These are phyloP conservation scores for Cadophora sp. DNA, from an alignment of 2,329 filamentous ascomycete genomes.

Conservation along the genomic window DNA sequence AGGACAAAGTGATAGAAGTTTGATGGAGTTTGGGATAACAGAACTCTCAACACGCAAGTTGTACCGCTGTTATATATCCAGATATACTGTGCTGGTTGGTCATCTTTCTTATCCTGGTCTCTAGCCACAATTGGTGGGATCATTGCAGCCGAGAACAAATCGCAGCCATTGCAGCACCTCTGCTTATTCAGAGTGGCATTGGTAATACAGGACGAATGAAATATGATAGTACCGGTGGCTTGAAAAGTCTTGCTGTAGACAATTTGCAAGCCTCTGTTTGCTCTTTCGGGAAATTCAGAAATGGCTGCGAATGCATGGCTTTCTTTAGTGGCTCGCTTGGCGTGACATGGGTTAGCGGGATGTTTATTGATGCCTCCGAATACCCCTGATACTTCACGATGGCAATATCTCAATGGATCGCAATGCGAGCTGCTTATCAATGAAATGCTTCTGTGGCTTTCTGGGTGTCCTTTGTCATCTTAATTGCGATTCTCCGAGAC, in stretches of 20 bases:
- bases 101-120: not conserved
- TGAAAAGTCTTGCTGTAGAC: not conserved
- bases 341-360: not conserved
- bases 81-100: not conserved
- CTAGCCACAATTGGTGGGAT: not conserved
- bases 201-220: not conserved
- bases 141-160: not conserved
- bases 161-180: not conserved
- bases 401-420: not conserved
- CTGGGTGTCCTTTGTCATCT: not conserved
- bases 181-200: not conserved
- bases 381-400: not conserved
- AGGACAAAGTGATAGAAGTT: not conserved
- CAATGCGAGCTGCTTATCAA: not conserved
- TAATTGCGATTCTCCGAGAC: not conserved
- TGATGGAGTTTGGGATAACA: not conserved
- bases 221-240: not conserved
- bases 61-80: too few relatives aligned
- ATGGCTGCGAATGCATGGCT: not conserved
- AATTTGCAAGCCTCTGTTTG: not conserved
- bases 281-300: slow-evolving; percentile 7
- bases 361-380: slow-evolving; percentile 11
- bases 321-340: not conserved
- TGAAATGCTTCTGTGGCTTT: not conserved
- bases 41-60: too few relatives aligned